These are phyloP conservation scores for Coprinopsis marcescibilis DNA, from an alignment of 768 basidiomycete genomes.

Conservation along the genomic window DNA sequence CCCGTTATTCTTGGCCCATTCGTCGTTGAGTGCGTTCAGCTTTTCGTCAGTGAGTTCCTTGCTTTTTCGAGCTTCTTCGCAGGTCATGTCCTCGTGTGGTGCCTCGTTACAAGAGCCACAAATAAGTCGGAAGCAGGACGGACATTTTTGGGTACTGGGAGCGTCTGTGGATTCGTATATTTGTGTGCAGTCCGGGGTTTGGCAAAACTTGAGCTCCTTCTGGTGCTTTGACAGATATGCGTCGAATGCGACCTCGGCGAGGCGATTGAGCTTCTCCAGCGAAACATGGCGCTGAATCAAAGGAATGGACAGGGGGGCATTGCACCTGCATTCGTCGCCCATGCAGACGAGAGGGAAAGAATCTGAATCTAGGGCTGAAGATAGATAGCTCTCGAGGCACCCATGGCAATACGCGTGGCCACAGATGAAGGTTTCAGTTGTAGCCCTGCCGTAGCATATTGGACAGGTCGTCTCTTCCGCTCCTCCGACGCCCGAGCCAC, in stretches of 20 bases:
- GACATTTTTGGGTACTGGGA: slow-evolving; percentile 36
- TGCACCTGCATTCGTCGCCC: slow-evolving; percentile 52
- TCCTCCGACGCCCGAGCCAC: not conserved
- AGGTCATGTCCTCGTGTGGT: slow-evolving; percentile 47
- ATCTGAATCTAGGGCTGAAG: slow-evolving; percentile 33
- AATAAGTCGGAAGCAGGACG: slow-evolving; percentile 44
- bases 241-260: slow-evolving; percentile 53
- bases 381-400: slow-evolving; percentile 44
- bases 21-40: slow-evolving; percentile 27
- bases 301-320: slow-evolving; percentile 45
- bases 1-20: slow-evolving; percentile 31
- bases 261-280: slow-evolving; percentile 40
- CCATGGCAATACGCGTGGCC: slow-evolving; percentile 45
- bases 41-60: slow-evolving; percentile 37
- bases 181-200: slow-evolving; percentile 66
- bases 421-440: slow-evolving; percentile 39
- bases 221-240: slow-evolving; percentile 50
- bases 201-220: slow-evolving; percentile 58
- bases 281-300: slow-evolving; percentile 47
- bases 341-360: slow-evolving; percentile 62
- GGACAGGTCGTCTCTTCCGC: slow-evolving; percentile 34
- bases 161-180: slow-evolving; percentile 41
- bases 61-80: slow-evolving; percentile 30
- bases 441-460: slow-evolving; percentile 44
- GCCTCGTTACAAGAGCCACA: slow-evolving; percentile 46